These are phyloP conservation scores for Ogataea wickerhamii DNA, from an alignment of 805 yeast genomes.

Conservation along the genomic window DNA sequence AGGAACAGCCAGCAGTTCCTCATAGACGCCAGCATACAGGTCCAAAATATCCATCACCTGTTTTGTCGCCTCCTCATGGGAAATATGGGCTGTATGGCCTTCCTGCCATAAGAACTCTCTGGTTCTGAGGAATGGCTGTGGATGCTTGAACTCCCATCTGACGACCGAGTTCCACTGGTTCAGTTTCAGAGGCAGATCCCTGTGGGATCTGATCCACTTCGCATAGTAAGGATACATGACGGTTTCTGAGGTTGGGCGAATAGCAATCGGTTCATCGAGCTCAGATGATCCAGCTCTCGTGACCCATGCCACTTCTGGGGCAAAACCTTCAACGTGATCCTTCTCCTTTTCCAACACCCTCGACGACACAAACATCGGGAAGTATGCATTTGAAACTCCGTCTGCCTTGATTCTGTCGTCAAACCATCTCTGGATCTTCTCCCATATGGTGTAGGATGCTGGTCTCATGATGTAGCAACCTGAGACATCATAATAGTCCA, in stretches of 20 bases:
- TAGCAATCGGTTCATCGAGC: constrained; percentile 96
- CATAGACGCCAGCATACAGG: constrained; percentile 78
- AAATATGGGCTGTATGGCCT: constrained; percentile 97
- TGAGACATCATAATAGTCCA: constrained; percentile 97
- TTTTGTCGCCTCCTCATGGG: constrained; percentile 70
- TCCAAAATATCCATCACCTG: constrained; percentile 88
- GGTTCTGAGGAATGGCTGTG: constrained; percentile 98
- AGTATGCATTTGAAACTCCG: constrained; percentile 93
- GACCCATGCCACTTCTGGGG: constrained; percentile 99
- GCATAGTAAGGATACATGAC: constrained; percentile 99
- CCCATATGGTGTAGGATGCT: constrained; percentile 93
- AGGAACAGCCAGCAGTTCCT: constrained; percentile 94
- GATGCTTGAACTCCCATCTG: constrained; percentile 99
- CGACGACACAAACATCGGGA: constrained; percentile 97
- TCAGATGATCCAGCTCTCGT: constrained; percentile 93
- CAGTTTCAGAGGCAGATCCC: constrained; percentile 93
- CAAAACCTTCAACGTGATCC: constrained; percentile 98
- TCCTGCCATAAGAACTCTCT: constrained; percentile 99
- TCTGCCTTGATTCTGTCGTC: constrained; percentile 73
- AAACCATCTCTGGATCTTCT: constrained; percentile 84
- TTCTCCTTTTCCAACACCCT: constrained; percentile 94
- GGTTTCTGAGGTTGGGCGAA: constrained; percentile 98
- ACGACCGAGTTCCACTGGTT: constrained; percentile 99
- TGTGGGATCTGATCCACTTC: constrained; percentile 97
- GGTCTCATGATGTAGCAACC: constrained; percentile 99